phyloP scores from a whole-genome alignment of 129 eudicot genomes.

The Saussurea involucrata region DNA sequence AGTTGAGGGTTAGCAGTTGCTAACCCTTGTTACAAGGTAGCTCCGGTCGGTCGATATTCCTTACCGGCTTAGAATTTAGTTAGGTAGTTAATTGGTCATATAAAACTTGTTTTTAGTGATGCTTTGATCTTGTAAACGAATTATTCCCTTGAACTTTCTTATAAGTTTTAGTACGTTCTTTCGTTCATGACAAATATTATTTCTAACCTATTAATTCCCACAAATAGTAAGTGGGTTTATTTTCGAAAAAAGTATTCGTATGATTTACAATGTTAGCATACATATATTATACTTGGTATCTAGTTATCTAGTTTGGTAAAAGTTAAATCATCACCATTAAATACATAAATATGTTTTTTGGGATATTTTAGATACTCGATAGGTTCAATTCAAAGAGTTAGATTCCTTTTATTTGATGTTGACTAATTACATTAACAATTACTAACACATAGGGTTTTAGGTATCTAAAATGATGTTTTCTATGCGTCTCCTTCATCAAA shows the following conservation, averaged over 20 bases:
- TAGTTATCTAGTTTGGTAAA: too few relatives aligned
- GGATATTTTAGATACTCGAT: not conserved
- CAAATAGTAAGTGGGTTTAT: not conserved
- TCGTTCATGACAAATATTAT: not conserved
- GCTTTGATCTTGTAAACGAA: not conserved
- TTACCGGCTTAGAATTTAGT: not conserved
- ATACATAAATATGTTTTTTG: not conserved
- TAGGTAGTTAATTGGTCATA: not conserved
- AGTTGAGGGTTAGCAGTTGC: too few relatives aligned
- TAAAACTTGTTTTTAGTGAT: not conserved
- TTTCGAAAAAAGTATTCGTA: too few relatives aligned
- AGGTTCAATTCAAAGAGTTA: not conserved
- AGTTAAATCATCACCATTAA: too few relatives aligned
- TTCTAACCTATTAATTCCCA: not conserved
- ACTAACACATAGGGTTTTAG: too few relatives aligned
- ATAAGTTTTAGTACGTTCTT: too few relatives aligned
- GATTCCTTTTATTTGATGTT: not conserved
- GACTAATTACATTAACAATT: not conserved
- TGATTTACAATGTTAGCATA: not conserved
- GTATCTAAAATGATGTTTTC: too few relatives aligned
- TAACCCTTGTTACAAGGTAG: too few relatives aligned
- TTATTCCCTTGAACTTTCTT: not conserved
- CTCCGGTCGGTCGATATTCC: too few relatives aligned
- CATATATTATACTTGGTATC: too few relatives aligned
- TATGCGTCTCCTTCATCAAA: too few relatives aligned